These are phyloP conservation scores for Eragrostis curvula DNA, from an alignment of 176 grass and related monocot genomes.

Conservation along the genomic window DNA sequence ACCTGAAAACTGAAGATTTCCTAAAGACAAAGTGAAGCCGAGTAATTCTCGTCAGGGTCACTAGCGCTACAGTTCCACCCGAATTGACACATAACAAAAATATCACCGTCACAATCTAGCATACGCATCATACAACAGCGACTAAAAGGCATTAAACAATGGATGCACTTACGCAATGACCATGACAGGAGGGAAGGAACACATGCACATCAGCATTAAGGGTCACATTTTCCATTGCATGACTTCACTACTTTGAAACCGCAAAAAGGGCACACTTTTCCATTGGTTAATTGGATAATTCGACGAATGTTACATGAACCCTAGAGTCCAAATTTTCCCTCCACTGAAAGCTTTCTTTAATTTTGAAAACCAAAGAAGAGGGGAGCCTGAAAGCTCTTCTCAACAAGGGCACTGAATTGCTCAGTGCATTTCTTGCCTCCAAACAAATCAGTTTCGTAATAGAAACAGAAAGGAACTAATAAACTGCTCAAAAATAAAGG, in stretches of 20 bases:
- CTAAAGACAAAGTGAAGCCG: not conserved
- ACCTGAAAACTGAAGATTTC: not conserved
- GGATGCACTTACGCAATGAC: constrained; percentile 18
- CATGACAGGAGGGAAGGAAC: constrained; percentile 31
- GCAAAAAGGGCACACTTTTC: not conserved
- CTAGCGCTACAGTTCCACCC: not conserved
- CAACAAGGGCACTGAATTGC: constrained; percentile 18
- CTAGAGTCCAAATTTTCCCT: not conserved
- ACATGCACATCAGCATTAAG: constrained; percentile 25
- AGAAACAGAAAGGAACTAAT: not conserved
- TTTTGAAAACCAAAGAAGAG: not conserved
- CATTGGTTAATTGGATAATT: constrained; percentile 14
- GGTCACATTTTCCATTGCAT: not conserved
- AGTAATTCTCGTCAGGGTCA: not conserved
- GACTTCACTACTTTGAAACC: constrained; percentile 29
- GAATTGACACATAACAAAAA: constrained; percentile 21
- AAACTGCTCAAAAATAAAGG: not conserved
- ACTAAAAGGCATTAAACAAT: constrained; percentile 2
- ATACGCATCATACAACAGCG: constrained; percentile 18
- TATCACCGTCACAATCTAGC: constrained; percentile 40
- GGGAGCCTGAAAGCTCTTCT: not conserved
- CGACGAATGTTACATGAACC: not conserved
- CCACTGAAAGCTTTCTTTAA: not conserved
- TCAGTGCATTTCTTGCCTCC: not conserved
- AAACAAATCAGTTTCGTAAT: not conserved